Conservation (phyloP, 495 filamentous ascomycete genomes). For the Polyplosphaeria fusca region DNA sequence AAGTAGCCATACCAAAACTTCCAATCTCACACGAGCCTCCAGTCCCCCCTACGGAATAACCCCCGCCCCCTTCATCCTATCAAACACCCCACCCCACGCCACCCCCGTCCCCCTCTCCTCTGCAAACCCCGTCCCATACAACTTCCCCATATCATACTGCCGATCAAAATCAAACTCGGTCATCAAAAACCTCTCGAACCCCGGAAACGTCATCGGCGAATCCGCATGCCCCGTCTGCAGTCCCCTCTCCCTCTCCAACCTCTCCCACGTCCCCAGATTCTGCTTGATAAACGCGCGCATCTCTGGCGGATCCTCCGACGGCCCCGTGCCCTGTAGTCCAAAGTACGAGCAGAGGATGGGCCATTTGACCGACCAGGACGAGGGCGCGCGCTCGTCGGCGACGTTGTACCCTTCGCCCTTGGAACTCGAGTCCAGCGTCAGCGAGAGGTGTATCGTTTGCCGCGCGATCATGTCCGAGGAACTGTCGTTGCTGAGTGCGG, state of each 20-base stretch:
- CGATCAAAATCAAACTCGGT: constrained; percentile 41
- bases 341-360: constrained; percentile 37
- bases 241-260: constrained; percentile 34
- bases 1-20: too few relatives aligned
- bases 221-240: constrained; percentile 39
- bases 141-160: constrained; percentile 40
- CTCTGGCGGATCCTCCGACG: constrained; percentile 11
- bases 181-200: constrained; percentile 39
- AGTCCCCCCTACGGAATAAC: constrained; percentile 36
- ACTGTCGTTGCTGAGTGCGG: constrained; percentile 34
- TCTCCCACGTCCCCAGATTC: constrained; percentile 34
- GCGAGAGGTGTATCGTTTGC: constrained; percentile 34
- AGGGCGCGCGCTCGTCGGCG: constrained; percentile 33
- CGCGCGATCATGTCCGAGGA: constrained; percentile 38
- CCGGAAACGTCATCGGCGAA: constrained; percentile 29
- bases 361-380: constrained; percentile 37
- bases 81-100: constrained; percentile 37
- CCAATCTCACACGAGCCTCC: too few relatives aligned
- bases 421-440: constrained; percentile 11
- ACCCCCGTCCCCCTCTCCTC: constrained; percentile 34
- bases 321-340: constrained; percentile 34
- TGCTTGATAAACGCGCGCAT: constrained; percentile 37
- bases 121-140: constrained; percentile 35
- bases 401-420: constrained; percentile 39
- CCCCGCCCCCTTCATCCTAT: constrained; percentile 36